Evolutionary conservation across 441 rosid species (phyloP), one percentile per base, ranked within the genome.

Genomic region (Corymbia calophylla): DNA sequence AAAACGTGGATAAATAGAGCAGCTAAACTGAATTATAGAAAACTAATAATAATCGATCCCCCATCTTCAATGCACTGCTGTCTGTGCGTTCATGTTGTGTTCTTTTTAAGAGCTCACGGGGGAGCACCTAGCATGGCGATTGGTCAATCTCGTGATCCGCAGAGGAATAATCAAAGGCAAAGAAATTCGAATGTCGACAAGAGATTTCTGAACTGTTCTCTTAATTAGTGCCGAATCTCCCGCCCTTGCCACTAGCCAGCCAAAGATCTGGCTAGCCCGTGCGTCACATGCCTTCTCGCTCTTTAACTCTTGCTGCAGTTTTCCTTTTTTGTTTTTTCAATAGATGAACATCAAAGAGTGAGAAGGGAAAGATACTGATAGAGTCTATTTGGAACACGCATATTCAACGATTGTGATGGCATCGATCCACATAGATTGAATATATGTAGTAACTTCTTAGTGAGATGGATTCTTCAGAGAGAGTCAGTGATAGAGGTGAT

Each of bases 201-300:
- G 27, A 17, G 44, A 21, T 21, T 39, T 39, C 29, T 6, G 51
- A 39, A 73, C 17, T 39, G 29, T 73, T 73, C 82, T 19, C 49
- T 39, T 39, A 73, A 73, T 39, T 44, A 51, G 49, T 23, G 51
- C 51, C 84, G 84, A 77, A 44, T 23, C 51, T 77, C n/a, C 51
- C 2, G 84, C 11, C 51, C n/a, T 11, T 3, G 51, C 51, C 51
- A 44, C n/a, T 44, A 44, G 18, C 51, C 51, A 23, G 18, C 10
- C 84, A 77, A 77, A 77, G 51, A 77, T 77, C 84, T 77, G 84
- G 84, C 51, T 44, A 44, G 84, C 84, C 84, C n/a, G 53, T 77
- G 53, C 53, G 7, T 23, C 84, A 44, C 84, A 44, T 44, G 84
- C 51, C 84, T 23, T 25, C 49, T 44, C 84, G 14, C 53, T 77